A percentile compares a stretch with the other conserved stretches of the same genome.
phyloP scores from a whole-genome alignment of 2,329 filamentous ascomycete species.

The Huntiella savannae region DNA sequence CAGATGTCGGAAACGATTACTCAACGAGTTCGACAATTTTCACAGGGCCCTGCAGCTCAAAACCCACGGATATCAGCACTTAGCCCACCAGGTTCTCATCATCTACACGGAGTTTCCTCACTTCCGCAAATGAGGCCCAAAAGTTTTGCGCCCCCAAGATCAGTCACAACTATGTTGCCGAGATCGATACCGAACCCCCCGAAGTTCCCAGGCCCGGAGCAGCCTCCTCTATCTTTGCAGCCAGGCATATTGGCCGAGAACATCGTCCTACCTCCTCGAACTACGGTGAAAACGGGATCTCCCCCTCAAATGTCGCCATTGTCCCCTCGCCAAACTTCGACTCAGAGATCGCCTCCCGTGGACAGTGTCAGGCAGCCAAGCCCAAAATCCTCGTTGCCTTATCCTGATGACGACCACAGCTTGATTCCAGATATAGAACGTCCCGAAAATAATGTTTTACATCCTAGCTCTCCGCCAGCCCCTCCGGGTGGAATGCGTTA shows the following conservation, averaged over 20 bases:
- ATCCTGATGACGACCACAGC: conserved; percentile 6
- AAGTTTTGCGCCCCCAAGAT: neutral
- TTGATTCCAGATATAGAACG: neutral
- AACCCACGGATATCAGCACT: no score
- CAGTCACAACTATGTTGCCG: neutral
- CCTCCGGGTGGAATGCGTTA: no score
- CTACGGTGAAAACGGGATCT: neutral
- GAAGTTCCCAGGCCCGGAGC: neutral
- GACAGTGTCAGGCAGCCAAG: neutral
- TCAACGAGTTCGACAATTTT: no score
- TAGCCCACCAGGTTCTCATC: no score
- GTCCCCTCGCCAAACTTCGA: neutral
- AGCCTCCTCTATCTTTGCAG: conserved; percentile 2
- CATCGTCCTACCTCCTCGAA: neutral
- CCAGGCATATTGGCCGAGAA: conserved; percentile 5
- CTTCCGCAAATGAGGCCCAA: no score
- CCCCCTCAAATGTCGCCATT: no score
- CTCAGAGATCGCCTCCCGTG: neutral
- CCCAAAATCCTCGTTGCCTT: conserved; percentile 1
- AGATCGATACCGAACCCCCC: neutral
- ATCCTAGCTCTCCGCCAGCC: neutral
- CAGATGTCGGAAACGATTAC: no score
- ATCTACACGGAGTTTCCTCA: no score
- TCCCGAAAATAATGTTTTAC: neutral
- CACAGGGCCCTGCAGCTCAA: no score